Evolutionary conservation across 495 filamentous ascomycete genomes (phyloP).

Genomic region (Hypoxylon trugodes): DNA sequence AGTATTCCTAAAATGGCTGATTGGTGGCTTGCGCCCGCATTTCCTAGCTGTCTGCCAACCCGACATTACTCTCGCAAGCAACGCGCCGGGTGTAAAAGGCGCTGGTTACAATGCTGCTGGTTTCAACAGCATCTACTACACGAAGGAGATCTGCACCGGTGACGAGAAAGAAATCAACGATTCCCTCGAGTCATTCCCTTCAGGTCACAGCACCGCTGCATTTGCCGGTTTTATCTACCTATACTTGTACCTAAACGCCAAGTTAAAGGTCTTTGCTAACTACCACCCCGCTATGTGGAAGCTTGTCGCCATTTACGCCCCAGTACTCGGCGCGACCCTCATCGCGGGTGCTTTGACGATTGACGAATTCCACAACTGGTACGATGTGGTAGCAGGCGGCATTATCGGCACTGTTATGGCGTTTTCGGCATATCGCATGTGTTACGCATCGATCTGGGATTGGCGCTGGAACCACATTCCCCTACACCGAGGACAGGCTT

Average conservation of each 20-base stretch:
- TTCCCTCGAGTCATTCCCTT: slow-evolving; percentile 67
- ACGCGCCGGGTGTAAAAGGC: slow-evolving; percentile 38
- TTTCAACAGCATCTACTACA: slow-evolving; percentile 58
- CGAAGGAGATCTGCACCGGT: slow-evolving; percentile 56
- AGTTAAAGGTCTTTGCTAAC: slow-evolving; percentile 68
- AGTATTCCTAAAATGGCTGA: slow-evolving; percentile 65
- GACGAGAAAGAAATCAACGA: slow-evolving; percentile 55
- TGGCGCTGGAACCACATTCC: slow-evolving; percentile 64
- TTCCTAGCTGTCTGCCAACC: slow-evolving; percentile 67
- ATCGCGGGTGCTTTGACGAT: slow-evolving; percentile 68
- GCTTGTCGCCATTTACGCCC: slow-evolving; percentile 63
- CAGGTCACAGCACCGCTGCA: slow-evolving; percentile 65
- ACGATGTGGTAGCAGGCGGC: slow-evolving; percentile 65
- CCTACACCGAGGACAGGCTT: slow-evolving; percentile 49
- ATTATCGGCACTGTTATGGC: slow-evolving; percentile 67
- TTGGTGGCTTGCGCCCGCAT: slow-evolving; percentile 66
- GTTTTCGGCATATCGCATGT: slow-evolving; percentile 64
- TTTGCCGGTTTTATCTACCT: slow-evolving; percentile 67
- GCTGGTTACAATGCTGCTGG: slow-evolving; percentile 52
- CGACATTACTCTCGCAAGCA: slow-evolving; percentile 48
- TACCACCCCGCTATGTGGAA: slow-evolving; percentile 73
- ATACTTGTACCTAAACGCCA: slow-evolving; percentile 70
- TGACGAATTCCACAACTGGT: slow-evolving; percentile 69
- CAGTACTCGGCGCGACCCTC: slow-evolving; percentile 64
- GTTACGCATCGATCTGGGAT: slow-evolving; percentile 67